Base-by-base conservation (phyloP, 2,329 filamentous ascomycete species). In the Rhynchosporium agropyri region DNA sequence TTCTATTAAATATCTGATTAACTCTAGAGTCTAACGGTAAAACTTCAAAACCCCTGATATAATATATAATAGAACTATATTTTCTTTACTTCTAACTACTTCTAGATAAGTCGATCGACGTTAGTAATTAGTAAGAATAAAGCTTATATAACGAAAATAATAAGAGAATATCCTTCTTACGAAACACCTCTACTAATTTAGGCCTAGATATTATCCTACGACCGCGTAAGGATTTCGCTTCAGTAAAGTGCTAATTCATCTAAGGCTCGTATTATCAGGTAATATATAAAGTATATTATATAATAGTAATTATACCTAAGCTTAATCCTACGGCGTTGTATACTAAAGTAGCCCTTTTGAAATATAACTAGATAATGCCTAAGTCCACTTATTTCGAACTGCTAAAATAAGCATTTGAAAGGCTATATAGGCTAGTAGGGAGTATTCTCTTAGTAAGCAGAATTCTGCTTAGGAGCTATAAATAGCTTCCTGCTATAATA, bases 341-440 rank as follows among this genome's bases (percentile, higher is more conserved):
- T 13, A 4, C 26, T 26, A 49, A 48, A 48, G n/a, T 28, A 26
- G n/a, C 20, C 46, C 46, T 9, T 49, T 20, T 31, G 20, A 49
- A 49, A 10, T 31, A 26, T 26, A 20, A 29, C 42, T 43, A 3
- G 20, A 31, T 13, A 29, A 31, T 49, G 20, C 46, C 20, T 49
- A 13, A 49, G 2, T 26, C 26, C 46, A 31, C 46, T 29, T 49
- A 13, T 9, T 26, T 20, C 9, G 46, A 26, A 49, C 4, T 48
- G 20, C 46, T 26, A 49, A 49, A 49, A 49, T 49, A 49, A 49
- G 46, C 26, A 49, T 49, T 49, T 9, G 26, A 29, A 49, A 26
- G 46, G 46, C 26, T 20, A 26, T 10, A 9, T 28, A 29, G 46
- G 46, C 46, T 29, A 49, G 46, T 26, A 49, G 26, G 46, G 46